These are phyloP conservation scores for Begonia masoniana DNA, from an alignment of 306 rosid genomes.

Conservation along the genomic window DNA sequence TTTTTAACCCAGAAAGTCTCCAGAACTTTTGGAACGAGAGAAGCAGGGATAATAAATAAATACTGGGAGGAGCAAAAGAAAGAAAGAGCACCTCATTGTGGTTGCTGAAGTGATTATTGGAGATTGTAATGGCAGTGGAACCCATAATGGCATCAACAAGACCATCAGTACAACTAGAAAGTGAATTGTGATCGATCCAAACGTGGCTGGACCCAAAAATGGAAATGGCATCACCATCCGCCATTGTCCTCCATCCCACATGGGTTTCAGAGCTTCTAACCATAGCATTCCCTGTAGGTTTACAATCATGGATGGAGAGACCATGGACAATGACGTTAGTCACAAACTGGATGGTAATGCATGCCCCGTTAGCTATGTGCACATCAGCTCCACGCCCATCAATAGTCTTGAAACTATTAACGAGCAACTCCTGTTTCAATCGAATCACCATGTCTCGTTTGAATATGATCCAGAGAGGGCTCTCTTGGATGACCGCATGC, in stretches of 20 bases:
- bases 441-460: conserved; percentile 4
- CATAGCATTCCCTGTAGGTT: conserved; percentile 3
- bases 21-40: no score
- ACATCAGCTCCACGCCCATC: conserved; percentile 6
- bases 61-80: no score
- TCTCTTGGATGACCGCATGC: conserved; percentile 1
- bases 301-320: conserved; percentile 2
- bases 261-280: neutral
- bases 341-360: conserved; percentile 6
- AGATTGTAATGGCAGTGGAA: conserved; percentile 1
- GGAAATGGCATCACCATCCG: conserved; percentile 7
- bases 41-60: no score
- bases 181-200: conserved; percentile 2
- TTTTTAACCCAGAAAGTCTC: no score
- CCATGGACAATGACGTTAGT: conserved; percentile 1
- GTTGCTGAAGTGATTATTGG: conserved; percentile 4
- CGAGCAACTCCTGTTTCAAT: neutral
- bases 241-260: conserved; percentile 1
- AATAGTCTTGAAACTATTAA: conserved; percentile 5
- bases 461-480: conserved; percentile 5
- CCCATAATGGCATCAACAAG: neutral
- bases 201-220: conserved; percentile 3
- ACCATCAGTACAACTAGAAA: conserved; percentile 1
- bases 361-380: conserved; percentile 2
- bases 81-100: neutral